Evolutionary conservation across 2,329 filamentous ascomycete genomes (phyloP), one percentile per base, ranked within the genome.

Genomic region (Metarhizium rileyi): DNA sequence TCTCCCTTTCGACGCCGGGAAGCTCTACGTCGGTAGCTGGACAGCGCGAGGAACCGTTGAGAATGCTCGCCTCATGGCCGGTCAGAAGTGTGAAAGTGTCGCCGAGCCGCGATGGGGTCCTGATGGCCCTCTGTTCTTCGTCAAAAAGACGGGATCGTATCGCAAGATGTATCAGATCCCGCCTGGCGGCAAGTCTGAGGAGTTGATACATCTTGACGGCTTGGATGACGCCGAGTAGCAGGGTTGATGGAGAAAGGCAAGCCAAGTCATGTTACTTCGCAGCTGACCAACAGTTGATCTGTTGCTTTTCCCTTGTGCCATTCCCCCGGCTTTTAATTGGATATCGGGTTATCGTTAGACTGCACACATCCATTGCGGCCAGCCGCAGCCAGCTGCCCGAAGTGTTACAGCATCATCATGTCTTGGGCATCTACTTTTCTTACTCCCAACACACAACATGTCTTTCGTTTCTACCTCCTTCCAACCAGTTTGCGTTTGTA

Each of bases 31-130:
- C 43, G 74, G 70, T 0, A 63, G 69, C 7, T 78, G 73, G 67
- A 44, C 61, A 12, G 47, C 47, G 1, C 56, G 63, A 41, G 65
- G 63, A 0, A 57, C 57, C 2, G 47, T 73, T 9, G 55, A 54
- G 4, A 63, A 68, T 16, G 40, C 56, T 3, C 63, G 52, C 0
- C 53, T 66, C 1, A 53, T 79, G n/a, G 69, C 72, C 12, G 75
- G 75, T 1, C 59, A 63, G 0, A 57, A 65, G 3, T 57, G 59
- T 1, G 68, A 75, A 47, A 72, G 72, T 33, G 66, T 74, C 20
- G 68, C 66, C 12, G 74, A 79, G 55, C 73, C 75, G 5, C 67
- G 69, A 55, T 80, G 76, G 76, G 67, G 68, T 3, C 60, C 65
- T 0, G 73, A 78, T 57, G 74, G 71, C 1, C 64, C 63, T 9